A percentile compares a stretch with the other conserved stretches of the same genome.
These are phyloP conservation scores for Candida vartiovaarae DNA, from an alignment of 805 yeast genomes.

Conservation along the genomic window DNA sequence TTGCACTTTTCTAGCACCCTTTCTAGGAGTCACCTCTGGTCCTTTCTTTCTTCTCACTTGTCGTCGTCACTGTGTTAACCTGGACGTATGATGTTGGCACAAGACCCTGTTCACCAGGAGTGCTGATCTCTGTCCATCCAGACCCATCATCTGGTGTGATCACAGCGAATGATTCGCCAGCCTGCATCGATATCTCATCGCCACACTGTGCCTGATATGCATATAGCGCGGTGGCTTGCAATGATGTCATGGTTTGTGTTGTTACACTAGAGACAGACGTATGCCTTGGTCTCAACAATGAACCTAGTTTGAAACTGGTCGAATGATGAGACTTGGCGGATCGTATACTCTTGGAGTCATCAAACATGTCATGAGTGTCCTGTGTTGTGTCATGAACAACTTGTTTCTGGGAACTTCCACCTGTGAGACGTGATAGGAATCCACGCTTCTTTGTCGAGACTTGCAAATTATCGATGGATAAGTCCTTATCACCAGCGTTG, in stretches of 20 bases:
- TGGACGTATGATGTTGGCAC: conserved; percentile 82
- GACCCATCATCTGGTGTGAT: conserved; percentile 68
- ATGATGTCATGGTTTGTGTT: conserved; percentile 16
- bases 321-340: conserved; percentile 15
- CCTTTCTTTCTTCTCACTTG: conserved; percentile 9
- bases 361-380: conserved; percentile 4
- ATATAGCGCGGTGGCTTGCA: conserved; percentile 38
- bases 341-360: conserved; percentile 18
- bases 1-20: conserved; percentile 9
- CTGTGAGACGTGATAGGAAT: conserved; percentile 36
- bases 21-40: conserved; percentile 19
- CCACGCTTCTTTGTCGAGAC: conserved; percentile 52
- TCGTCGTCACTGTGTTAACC: conserved; percentile 23
- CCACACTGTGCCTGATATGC: conserved; percentile 47
- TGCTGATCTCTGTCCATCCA: conserved; percentile 79
- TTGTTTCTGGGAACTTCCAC: conserved; percentile 14
- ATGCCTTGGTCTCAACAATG: conserved; percentile 15
- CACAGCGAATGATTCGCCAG: conserved; percentile 57
- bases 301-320: conserved; percentile 13
- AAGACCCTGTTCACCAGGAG: conserved; percentile 53
- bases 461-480: conserved; percentile 47
- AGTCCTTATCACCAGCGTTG: conserved; percentile 70
- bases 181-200: conserved; percentile 61
- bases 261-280: conserved; percentile 7
- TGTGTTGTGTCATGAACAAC: conserved; percentile 7